Evolutionary conservation across 176 grass and related monocot species (phyloP), one percentile per base, ranked within the genome.

Genomic region (Puccinellia tenuiflora): DNA sequence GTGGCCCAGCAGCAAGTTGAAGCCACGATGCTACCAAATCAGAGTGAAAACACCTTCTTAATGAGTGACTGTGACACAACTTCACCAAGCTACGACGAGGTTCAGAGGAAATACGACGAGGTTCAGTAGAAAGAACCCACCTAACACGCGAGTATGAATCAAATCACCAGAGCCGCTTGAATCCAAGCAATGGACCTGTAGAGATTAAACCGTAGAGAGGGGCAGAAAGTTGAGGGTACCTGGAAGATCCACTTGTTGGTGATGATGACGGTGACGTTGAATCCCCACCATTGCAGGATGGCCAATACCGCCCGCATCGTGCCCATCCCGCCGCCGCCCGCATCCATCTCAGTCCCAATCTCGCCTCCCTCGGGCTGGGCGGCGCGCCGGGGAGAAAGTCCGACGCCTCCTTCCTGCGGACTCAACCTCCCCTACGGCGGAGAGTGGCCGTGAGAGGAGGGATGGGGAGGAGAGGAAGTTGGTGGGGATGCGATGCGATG

Each of bases 181-280:
- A 25, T 56, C 54, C 54, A 25, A 24, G 21, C 9, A 56, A 25
- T 56, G 54, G 52, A n/a, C n/a, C 9, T 11, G 54, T 56, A 25
- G 9, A 56, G 54, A 56, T 56, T 56, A 56, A 56, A 56, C 54
- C n/a, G 54, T 56, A 12, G n/a, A 56, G 26, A 62, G 5, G 59
- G 26, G 26, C 59, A 62, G 46, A 5, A 5, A 48, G 46, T 15
- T 48, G 46, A 48, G 33, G 63, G 30, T 25, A 98, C 96, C 96
- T 98, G 92, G 90, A 98, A 98, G 92, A 98, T 98, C 96, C 92
- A 98, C 84, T 98, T 98, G 89, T 98, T 98, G 85, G 95, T 93
- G 85, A 98, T 92, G 90, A 98, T 95, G 66, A 95, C 96, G 51
- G 96, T 88, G 79, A 98, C 92, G 86, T 98, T 95, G 91, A 98